Conservation (phyloP, 768 basidiomycete species). For the Amanita inopinata region DNA sequence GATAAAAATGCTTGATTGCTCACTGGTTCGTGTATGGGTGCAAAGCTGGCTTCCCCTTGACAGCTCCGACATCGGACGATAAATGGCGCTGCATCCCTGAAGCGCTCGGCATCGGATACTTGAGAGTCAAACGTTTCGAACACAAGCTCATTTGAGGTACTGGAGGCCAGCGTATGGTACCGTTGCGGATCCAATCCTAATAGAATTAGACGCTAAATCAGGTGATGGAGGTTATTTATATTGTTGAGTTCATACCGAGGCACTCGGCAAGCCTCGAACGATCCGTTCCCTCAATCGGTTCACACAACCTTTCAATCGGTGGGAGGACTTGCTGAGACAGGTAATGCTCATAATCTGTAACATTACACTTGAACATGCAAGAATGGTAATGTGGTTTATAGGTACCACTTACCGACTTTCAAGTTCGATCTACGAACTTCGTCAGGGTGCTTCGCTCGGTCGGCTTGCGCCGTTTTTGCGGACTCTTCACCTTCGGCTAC, state of each 20-base stretch:
- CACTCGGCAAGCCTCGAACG: conserved; percentile 88
- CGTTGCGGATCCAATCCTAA: conserved; percentile 54
- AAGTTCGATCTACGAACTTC: conserved; percentile 69
- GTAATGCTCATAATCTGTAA: conserved; percentile 83
- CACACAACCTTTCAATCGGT: conserved; percentile 91
- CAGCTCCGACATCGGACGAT: conserved; percentile 72
- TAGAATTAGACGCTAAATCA: too few species aligned
- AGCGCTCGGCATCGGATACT: conserved; percentile 80
- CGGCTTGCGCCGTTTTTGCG: conserved; percentile 73
- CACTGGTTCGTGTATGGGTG: conserved; percentile 52
- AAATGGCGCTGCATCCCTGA: conserved; percentile 66
- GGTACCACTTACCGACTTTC: conserved; percentile 52
- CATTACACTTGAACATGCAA: conserved; percentile 8
- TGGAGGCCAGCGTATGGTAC: conserved; percentile 33
- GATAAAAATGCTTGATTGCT: conserved; percentile 11
- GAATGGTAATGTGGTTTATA: too few species aligned
- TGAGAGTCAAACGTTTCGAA: conserved; percentile 85
- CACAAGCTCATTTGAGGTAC: conserved; percentile 45
- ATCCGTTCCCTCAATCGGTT: conserved; percentile 94
- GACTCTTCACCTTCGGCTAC: conserved; percentile 60
- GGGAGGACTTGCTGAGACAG: conserved; percentile 87
- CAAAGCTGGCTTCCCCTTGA: conserved; percentile 45
- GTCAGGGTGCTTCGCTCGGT: conserved; percentile 88
- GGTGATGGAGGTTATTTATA: too few species aligned
- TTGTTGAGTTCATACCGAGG: conserved; percentile 45